These are phyloP conservation scores for Pichia deserticola DNA, from an alignment of 805 yeast species.

Conservation along the genomic window DNA sequence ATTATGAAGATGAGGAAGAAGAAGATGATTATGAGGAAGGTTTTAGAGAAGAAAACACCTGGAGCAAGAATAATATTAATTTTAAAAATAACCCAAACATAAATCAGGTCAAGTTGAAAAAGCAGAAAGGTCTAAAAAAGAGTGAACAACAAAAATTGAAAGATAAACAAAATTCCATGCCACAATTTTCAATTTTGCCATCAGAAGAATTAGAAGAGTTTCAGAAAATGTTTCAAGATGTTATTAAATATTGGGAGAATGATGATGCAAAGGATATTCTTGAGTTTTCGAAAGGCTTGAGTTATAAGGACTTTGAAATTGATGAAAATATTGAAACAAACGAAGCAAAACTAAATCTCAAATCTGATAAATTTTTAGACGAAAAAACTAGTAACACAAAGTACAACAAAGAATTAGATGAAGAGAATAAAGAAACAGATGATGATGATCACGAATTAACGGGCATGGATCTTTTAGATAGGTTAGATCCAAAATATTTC, in stretches of 20 bases:
- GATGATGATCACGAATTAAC: background rate
- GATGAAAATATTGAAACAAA: background rate
- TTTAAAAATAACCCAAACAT: background rate
- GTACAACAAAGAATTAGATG: too few relatives aligned
- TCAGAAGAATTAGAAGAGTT: constrained; percentile 1
- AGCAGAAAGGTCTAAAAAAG: background rate
- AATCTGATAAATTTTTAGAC: too few relatives aligned
- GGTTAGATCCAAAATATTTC: constrained; percentile 1
- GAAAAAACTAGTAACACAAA: too few relatives aligned
- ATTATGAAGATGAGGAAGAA: constrained; percentile 6
- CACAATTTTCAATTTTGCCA: background rate
- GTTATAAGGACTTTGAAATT: constrained; percentile 5
- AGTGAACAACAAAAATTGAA: background rate
- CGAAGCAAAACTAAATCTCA: background rate
- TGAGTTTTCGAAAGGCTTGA: background rate
- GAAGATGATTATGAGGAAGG: background rate
- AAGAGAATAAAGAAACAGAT: background rate
- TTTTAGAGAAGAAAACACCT: background rate
- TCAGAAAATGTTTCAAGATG: constrained; percentile 1
- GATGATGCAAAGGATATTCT: constrained; percentile 5
- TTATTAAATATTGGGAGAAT: constrained; percentile 8
- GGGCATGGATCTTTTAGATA: background rate
- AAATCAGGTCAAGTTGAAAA: background rate
- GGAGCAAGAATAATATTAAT: background rate
- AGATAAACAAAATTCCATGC: background rate